Conservation (phyloP, 225 moss, liverwort and hornwort genomes). For the Polytrichum formosum region DNA sequence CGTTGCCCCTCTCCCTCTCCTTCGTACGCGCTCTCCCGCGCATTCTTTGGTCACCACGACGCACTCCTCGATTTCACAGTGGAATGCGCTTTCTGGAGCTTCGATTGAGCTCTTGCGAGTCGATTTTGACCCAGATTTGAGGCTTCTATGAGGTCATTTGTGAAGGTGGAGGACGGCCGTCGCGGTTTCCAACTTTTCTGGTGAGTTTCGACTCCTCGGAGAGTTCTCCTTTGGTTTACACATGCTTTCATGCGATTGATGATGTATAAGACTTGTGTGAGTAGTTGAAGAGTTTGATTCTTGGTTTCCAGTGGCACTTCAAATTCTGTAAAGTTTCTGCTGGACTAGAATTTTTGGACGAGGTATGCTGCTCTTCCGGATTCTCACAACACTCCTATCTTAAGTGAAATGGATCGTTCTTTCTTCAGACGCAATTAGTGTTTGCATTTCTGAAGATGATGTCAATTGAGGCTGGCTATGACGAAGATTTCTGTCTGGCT, state of each 20-base stretch:
- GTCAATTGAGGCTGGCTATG: too few relatives aligned
- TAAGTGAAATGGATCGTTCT: too few relatives aligned
- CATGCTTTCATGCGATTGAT: too few relatives aligned
- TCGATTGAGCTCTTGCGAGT: neutral
- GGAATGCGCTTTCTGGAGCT: neutral
- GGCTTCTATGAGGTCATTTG: neutral
- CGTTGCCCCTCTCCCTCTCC: too few relatives aligned
- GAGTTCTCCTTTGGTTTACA: too few relatives aligned
- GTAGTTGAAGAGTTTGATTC: neutral
- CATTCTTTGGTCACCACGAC: neutral
- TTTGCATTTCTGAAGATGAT: too few relatives aligned
- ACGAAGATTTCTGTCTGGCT: too few relatives aligned
- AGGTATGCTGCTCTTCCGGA: neutral
- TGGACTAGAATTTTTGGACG: neutral
- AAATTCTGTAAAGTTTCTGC: too few relatives aligned
- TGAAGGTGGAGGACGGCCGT: neutral
- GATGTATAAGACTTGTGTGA: neutral
- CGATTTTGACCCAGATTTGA: slow-evolving; percentile 1
- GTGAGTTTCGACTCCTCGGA: neutral
- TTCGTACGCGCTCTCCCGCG: neutral
- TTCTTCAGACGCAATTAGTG: too few relatives aligned
- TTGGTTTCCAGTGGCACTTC: too few relatives aligned
- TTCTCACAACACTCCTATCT: neutral
- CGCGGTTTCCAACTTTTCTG: neutral
- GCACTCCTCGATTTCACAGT: neutral